Conservation (phyloP, 768 basidiomycete genomes). For the Agrocybe praecox region DNA sequence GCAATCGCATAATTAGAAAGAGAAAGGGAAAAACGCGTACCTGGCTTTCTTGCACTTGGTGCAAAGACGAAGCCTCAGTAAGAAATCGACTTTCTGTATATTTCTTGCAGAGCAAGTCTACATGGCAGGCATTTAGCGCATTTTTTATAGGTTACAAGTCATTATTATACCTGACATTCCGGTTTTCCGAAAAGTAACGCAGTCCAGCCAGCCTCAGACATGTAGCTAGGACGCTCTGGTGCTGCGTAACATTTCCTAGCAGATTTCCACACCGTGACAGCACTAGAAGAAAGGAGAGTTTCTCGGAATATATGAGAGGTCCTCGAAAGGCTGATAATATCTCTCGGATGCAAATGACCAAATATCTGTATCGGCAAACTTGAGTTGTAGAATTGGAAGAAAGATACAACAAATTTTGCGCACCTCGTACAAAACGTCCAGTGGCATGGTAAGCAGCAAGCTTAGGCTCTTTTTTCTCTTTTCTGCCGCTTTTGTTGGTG, state of each 20-base stretch:
- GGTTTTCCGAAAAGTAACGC: slow-evolving; percentile 21
- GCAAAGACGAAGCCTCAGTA: slow-evolving; percentile 26
- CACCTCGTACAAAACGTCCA: slow-evolving; percentile 27
- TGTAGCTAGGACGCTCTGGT: slow-evolving; percentile 23
- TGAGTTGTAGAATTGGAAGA: neutral
- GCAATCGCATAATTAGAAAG: neutral
- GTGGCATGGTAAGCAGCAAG: slow-evolving; percentile 22
- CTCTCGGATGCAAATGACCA: slow-evolving; percentile 19
- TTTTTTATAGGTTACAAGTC: no score
- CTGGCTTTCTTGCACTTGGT: slow-evolving; percentile 25
- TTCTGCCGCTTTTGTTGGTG: neutral
- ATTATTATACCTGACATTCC: slow-evolving; percentile 18
- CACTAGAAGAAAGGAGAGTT: slow-evolving; percentile 14
- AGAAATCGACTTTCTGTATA: slow-evolving; percentile 24
- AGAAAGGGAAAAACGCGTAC: slow-evolving; percentile 27
- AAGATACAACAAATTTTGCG: neutral
- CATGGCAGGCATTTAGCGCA: no score
- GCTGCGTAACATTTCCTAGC: slow-evolving; percentile 14
- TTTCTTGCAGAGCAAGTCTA: slow-evolving; percentile 21
- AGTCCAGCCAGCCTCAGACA: slow-evolving; percentile 29
- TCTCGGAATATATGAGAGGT: slow-evolving; percentile 24
- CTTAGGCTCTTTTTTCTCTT: slow-evolving; percentile 10
- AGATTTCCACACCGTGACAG: slow-evolving; percentile 25
- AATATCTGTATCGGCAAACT: slow-evolving; percentile 26
- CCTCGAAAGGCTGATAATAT: slow-evolving; percentile 23